Evolutionary conservation across 805 yeast species (phyloP), one percentile per base, ranked within the genome.

Genomic region (Ogataea wickerhamii): DNA sequence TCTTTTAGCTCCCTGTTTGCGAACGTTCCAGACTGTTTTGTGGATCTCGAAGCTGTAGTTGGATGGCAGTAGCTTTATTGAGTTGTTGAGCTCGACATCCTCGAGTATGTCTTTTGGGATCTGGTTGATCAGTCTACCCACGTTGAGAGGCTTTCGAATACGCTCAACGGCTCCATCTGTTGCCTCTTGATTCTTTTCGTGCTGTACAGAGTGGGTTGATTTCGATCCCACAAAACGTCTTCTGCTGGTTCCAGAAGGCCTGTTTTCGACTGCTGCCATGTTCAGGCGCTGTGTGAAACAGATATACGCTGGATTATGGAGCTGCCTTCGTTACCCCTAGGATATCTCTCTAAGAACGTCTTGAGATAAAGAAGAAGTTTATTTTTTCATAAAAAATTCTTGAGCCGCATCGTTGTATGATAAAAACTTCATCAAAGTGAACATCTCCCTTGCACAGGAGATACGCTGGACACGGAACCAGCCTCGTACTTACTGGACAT

Each of bases 21-120:
- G 71, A 26, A 93, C 82, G 55, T 91, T 91, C 95, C 96, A 91
- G 3, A 93, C 81, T 0, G 97, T 89, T 58, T 93, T 93, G 60
- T 88, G 97, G 41, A 93, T 81, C 60, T 93, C 98, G 63, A 93
- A 93, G 64, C 89, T 91, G 63, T 93, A 93, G 60, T 93, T 93
- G 1, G 86, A 73, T 2, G 98, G 98, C 4, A 93, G 66, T 4
- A 91, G 66, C 44, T 73, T 73, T 21, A 88, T 80, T 1, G 97
- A 95, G 32, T 78, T 82, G 51, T 87, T 87, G n/a, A 93, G 67
- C 18, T 85, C 96, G 41, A 71, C 66, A 59, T 93, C 93, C 16
- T 85, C 66, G 16, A 87, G 59, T 14, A 93, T 89, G 3, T 87
- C 96, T 10, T 73, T 77, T 3, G 98, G 98, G 6, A 93, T 85